Base-by-base conservation (phyloP, 2,329 filamentous ascomycete genomes). In the Xylaria sp. region DNA sequence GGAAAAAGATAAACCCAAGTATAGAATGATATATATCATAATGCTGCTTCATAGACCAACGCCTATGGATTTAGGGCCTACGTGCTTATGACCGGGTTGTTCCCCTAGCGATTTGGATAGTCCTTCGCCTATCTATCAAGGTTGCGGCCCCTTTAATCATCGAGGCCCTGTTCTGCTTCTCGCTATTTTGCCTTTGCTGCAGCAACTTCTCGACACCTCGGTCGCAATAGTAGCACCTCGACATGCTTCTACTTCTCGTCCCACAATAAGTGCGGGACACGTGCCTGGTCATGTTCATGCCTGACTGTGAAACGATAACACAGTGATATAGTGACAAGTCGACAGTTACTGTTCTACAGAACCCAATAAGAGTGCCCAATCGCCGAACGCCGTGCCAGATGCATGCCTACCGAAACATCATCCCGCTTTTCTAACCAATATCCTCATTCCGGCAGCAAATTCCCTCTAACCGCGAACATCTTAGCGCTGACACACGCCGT, bases 381-480 rank as follows among this genome's bases (percentile, higher is more conserved):
- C 76, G 73, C 76, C 74, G 59, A 78, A 79, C 76, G 77, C 76
- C 76, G 74, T 75, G 75, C 75, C 75, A 73, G 74, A 79, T 78
- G 77, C 77, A 77, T 74, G 68, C 67, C 72, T 61, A 70, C 59
- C 62, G 71, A 72, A 70, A 68, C 70, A 65, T 71, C 65, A 58
- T 70, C 64, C 64, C 60, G 51, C 63, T 56, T 70, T 72, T 64
- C 69, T 19, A 54, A 57, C 48, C 36, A 42, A 60, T 45, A 39
- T 8, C 47, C 63, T 75, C 79, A 84, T 82, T 89, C 86, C 54
- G 88, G 88, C 76, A 89, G 79, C 74, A 91, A 80, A 80, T 89
- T 90, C 73, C 89, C 88, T 79, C 94, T 91, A 69, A 98, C 93
- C 47, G 94, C 94, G 81, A 99, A 99, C 95, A 99, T 97, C 90